Conservation (phyloP, 2,329 filamentous ascomycete genomes). For the Xenoacremonium recifei region DNA sequence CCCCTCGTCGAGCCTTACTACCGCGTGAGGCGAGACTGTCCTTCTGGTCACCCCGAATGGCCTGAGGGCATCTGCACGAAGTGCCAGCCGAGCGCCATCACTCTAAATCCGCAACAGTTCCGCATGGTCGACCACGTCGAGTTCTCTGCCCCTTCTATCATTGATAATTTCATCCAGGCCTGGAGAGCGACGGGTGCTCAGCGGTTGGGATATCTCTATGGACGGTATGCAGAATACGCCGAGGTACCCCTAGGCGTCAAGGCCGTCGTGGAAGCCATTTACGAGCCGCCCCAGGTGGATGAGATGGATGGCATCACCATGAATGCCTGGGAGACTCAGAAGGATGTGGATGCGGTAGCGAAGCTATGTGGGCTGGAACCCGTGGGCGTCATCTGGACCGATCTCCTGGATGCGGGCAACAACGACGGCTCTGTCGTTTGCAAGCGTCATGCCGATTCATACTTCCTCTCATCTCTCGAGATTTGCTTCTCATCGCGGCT, state of each 20-base stretch:
- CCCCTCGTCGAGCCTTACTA: constrained; percentile 92
- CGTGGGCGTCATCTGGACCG: constrained; percentile 92
- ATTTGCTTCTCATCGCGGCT: constrained; percentile 84
- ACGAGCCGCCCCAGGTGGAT: constrained; percentile 88
- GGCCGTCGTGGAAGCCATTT: constrained; percentile 94
- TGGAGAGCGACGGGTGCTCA: constrained; percentile 87
- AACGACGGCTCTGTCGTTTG: constrained; percentile 87
- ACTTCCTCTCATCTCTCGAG: constrained; percentile 90
- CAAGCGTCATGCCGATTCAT: constrained; percentile 94
- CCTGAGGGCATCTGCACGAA: constrained; percentile 97
- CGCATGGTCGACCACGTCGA: constrained; percentile 99
- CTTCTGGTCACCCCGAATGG: constrained; percentile 89
- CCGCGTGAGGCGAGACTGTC: constrained; percentile 83
- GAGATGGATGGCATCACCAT: constrained; percentile 87
- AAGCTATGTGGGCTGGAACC: constrained; percentile 80
- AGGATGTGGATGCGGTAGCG: constrained; percentile 77
- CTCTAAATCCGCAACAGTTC: constrained; percentile 87
- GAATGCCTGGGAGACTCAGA: constrained; percentile 80
- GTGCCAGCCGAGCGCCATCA: constrained; percentile 96
- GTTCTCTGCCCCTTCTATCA: constrained; percentile 79
- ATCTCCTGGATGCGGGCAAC: constrained; percentile 77
- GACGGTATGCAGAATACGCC: constrained; percentile 83
- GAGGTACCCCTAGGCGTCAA: constrained; percentile 94
- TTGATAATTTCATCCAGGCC: constrained; percentile 87
- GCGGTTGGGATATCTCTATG: constrained; percentile 86